Percentiles rank a stretch among this genome's conserved stretches.
Conservation (phyloP, 306 rosid genomes). For the Astragalus glycyphyllos region DNA sequence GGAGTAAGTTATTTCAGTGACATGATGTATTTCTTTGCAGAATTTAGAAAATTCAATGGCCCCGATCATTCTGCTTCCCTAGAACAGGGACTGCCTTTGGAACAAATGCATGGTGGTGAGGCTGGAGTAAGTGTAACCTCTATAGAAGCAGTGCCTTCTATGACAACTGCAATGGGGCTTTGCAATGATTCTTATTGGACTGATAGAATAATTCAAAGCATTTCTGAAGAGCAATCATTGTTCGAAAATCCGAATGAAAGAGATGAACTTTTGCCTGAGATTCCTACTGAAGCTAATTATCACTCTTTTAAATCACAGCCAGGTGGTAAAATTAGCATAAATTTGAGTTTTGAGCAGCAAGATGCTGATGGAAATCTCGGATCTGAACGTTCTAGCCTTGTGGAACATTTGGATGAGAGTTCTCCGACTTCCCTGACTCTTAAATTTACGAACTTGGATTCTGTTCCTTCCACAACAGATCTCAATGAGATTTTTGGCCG, state of each 20-base stretch:
- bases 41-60: slow-evolving; percentile 54
- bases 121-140: slow-evolving; percentile 47
- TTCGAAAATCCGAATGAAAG: slow-evolving; percentile 45
- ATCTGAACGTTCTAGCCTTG: slow-evolving; percentile 41
- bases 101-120: slow-evolving; percentile 49
- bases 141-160: slow-evolving; percentile 31
- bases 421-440: slow-evolving; percentile 72
- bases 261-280: slow-evolving; percentile 35
- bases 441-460: slow-evolving; percentile 62
- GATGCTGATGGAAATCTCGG: slow-evolving; percentile 33
- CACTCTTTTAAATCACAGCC: slow-evolving; percentile 34
- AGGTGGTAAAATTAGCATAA: slow-evolving; percentile 20
- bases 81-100: slow-evolving; percentile 44
- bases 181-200: slow-evolving; percentile 69
- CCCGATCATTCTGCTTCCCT: slow-evolving; percentile 35
- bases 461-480: slow-evolving; percentile 63
- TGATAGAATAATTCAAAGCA: slow-evolving; percentile 62
- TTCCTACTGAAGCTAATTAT: slow-evolving; percentile 32
- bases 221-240: slow-evolving; percentile 52
- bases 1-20: slow-evolving; percentile 38
- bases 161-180: slow-evolving; percentile 44
- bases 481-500: slow-evolving; percentile 68
- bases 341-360: slow-evolving; percentile 33
- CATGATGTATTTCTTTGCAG: slow-evolving; percentile 50
- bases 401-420: slow-evolving; percentile 40